phyloP scores from a whole-genome alignment of 805 yeast genomes.

The Ogataea salicorniae region DNA sequence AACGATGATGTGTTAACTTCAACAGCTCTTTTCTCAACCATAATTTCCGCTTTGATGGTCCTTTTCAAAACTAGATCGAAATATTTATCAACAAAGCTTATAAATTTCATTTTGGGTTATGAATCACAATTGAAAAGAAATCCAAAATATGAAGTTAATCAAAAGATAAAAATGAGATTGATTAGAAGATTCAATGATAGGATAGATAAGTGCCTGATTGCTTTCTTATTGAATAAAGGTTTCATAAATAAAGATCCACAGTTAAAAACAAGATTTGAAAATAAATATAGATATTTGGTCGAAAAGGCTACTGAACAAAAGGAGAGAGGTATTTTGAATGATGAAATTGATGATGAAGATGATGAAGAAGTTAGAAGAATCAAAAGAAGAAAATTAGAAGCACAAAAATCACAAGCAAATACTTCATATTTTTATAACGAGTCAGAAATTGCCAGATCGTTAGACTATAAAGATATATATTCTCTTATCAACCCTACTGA shows the following conservation, averaged over 20 bases:
- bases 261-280: slow-evolving; percentile 29
- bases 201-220: slow-evolving; percentile 28
- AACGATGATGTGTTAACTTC: slow-evolving; percentile 50
- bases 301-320: slow-evolving; percentile 26
- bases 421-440: slow-evolving; percentile 24
- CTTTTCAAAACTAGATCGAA: slow-evolving; percentile 66
- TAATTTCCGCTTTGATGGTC: slow-evolving; percentile 57
- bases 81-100: slow-evolving; percentile 46
- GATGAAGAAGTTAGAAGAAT: slow-evolving; percentile 20
- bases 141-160: slow-evolving; percentile 39
- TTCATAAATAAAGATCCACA: slow-evolving; percentile 29
- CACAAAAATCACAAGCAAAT: slow-evolving; percentile 13
- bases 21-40: slow-evolving; percentile 59
- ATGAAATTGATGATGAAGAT: slow-evolving; percentile 42
- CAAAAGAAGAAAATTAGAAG: slow-evolving; percentile 20
- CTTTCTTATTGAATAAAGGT: slow-evolving; percentile 30
- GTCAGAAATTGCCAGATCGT: slow-evolving; percentile 32
- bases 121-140: slow-evolving; percentile 53
- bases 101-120: slow-evolving; percentile 54
- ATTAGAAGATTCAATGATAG: slow-evolving; percentile 34
- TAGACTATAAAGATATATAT: slow-evolving; percentile 59
- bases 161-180: slow-evolving; percentile 26
- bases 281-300: slow-evolving; percentile 28
- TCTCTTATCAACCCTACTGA: slow-evolving; percentile 58
- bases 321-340: slow-evolving; percentile 31